Evolutionary conservation across 2,329 filamentous ascomycete genomes (phyloP).

Genomic region (Amesomyces nigricolor): DNA sequence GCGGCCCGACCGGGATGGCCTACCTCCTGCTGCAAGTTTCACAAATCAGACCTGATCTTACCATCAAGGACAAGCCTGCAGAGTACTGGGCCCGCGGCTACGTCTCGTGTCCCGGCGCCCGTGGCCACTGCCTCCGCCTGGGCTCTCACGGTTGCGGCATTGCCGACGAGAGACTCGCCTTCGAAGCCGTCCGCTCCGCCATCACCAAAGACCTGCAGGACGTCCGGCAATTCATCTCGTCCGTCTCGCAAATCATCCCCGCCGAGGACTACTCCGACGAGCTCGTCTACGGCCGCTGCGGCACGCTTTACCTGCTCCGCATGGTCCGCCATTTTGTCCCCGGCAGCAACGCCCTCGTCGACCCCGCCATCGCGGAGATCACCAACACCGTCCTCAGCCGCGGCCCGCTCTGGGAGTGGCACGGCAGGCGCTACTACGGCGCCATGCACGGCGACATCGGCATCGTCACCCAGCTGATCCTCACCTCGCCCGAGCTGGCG

Average conservation of each 20-base stretch:
- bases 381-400: slow-evolving; percentile 53
- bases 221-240: slow-evolving; percentile 38
- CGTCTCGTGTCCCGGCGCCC: slow-evolving; percentile 34
- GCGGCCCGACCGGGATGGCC: slow-evolving; percentile 50
- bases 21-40: slow-evolving; percentile 50
- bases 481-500: slow-evolving; percentile 51
- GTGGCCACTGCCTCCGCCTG: slow-evolving; percentile 31
- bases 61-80: slow-evolving; percentile 38
- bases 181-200: slow-evolving; percentile 41
- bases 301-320: slow-evolving; percentile 62
- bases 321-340: slow-evolving; percentile 54
- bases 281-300: slow-evolving; percentile 61
- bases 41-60: slow-evolving; percentile 37
- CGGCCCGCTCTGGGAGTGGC: slow-evolving; percentile 55
- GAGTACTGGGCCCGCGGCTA: slow-evolving; percentile 45
- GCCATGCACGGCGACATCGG: slow-evolving; percentile 64
- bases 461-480: slow-evolving; percentile 63
- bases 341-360: slow-evolving; percentile 42
- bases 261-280: slow-evolving; percentile 48
- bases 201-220: slow-evolving; percentile 36
- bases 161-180: slow-evolving; percentile 44
- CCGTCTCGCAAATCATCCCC: slow-evolving; percentile 33
- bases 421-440: slow-evolving; percentile 57
- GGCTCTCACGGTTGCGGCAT: slow-evolving; percentile 45
- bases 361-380: slow-evolving; percentile 51